Conservation (phyloP, 1,284 basidiomycete species). For the Cystobasidium pallidum region DNA sequence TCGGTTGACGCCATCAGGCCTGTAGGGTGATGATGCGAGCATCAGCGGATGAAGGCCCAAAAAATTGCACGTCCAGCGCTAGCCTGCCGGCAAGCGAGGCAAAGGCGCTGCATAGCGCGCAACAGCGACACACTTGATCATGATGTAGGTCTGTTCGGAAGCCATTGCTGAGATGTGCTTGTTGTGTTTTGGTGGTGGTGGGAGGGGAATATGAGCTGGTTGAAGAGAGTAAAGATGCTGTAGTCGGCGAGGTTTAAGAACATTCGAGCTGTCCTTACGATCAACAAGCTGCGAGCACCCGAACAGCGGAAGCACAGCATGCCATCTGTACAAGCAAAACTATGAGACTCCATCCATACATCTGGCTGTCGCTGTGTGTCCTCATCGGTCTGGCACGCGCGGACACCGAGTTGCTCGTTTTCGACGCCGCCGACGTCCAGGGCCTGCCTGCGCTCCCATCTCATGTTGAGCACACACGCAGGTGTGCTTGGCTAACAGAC, state of each 20-base stretch:
- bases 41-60: conserved; percentile 7
- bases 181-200: background rate
- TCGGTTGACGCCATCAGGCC: conserved; percentile 96
- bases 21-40: conserved; percentile 55
- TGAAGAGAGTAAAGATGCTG: conserved; percentile 1
- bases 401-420: conserved; percentile 37
- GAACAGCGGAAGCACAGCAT: no score
- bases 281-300: no score
- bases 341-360: background rate
- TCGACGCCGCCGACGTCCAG: conserved; percentile 4
- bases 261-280: conserved; percentile 12
- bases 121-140: conserved; percentile 59
- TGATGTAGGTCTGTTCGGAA: conserved; percentile 62
- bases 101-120: background rate
- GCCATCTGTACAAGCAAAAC: background rate
- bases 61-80: conserved; percentile 37
- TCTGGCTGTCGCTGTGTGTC: background rate
- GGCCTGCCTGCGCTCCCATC: background rate
- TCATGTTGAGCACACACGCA: background rate
- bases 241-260: background rate
- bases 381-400: background rate
- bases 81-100: background rate
- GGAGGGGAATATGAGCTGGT: background rate
- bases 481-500: conserved; percentile 2
- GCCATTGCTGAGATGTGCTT: conserved; percentile 55